Evolutionary conservation across 2,329 filamentous ascomycete species (phyloP).

Genomic region (Paradendryphiella salina): DNA sequence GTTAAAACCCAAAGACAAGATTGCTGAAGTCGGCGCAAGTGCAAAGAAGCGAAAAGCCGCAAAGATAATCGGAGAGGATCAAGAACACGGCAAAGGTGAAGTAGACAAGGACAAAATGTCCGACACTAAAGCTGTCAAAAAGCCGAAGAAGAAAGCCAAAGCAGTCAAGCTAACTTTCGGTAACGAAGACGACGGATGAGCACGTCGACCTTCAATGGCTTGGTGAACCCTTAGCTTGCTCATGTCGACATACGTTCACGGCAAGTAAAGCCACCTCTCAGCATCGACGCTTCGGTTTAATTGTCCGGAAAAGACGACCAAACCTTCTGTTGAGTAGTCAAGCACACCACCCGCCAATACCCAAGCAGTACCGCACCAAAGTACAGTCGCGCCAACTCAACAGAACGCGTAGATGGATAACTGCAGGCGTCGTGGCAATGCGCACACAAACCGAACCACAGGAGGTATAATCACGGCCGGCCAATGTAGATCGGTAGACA

Average conservation of each 20-base stretch:
- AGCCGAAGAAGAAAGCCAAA: constrained; percentile 45
- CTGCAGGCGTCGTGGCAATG: too few species aligned
- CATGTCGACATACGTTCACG: not conserved
- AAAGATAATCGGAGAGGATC: constrained; percentile 41
- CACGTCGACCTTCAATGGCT: not conserved
- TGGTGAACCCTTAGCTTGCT: not conserved
- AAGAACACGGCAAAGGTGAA: constrained; percentile 23
- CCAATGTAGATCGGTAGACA: not conserved
- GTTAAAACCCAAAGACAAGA: constrained; percentile 34
- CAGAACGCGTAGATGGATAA: too few species aligned
- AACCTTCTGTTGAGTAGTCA: too few species aligned
- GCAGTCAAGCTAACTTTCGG: constrained; percentile 45
- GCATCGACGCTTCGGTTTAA: not conserved
- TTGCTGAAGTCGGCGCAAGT: constrained; percentile 38
- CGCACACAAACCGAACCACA: too few species aligned
- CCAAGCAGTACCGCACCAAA: too few species aligned
- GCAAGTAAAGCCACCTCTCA: not conserved
- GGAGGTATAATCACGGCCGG: too few species aligned
- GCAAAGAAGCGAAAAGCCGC: constrained; percentile 46
- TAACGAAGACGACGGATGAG: constrained; percentile 38
- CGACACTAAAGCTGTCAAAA: constrained; percentile 31
- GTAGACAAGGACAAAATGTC: constrained; percentile 13
- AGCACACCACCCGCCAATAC: too few species aligned
- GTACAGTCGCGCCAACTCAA: too few species aligned
- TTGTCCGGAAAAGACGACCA: not conserved